Base-by-base conservation (phyloP, 2,329 filamentous ascomycete species). In the Huntiella bhutanensis region DNA sequence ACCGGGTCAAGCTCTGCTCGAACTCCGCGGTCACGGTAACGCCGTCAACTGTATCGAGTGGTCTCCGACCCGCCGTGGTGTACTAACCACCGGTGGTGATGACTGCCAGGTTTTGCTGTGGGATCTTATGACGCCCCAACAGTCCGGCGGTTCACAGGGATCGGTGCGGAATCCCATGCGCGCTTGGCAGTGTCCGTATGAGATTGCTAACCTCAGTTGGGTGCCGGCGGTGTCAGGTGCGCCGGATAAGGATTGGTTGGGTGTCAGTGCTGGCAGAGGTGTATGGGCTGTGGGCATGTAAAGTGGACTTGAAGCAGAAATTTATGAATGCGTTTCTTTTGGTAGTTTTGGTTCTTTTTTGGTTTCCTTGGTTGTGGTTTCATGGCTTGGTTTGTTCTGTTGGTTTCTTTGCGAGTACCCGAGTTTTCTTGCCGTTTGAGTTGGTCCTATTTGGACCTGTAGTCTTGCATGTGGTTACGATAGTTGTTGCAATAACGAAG, bases 11-110 rank as follows among this genome's bases (percentile, higher is more conserved):
- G 91, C 91, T 2, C 71, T 98, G 4, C 74, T 98, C 19, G 91
- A 98, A 60, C 76, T 98, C 34, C 83, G 83, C 41, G 91, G 91
- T 16, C 88, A 98, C 58, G 75, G 77, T 16, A 82, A 84, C 4
- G 64, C 84, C 5, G 73, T 98, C 48, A 96, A 93, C 63, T 91
- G 82, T 56, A 82, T 96, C 49, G 91, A 98, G 64, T 98, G 91
- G 91, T 93, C 85, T 6, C 88, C 86, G 0, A 74, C 77, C 47
- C 75, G 87, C 49, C 73, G 91, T 55, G 91, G 91, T 17, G 82
- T 87, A 53, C 73, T 98, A 13, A 88, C 88, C 12, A 93, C 85
- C 0, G 91, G 91, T 33, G 91, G 72, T 4, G 91, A 98, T 56
- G 91, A 98, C 61, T 88, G 78, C 52, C 75, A 91, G 53, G 88